Evolutionary conservation across 345 rosid genomes (phyloP), one percentile per base, ranked within the genome.

Genomic region (Eucalyptus polyanthemos): DNA sequence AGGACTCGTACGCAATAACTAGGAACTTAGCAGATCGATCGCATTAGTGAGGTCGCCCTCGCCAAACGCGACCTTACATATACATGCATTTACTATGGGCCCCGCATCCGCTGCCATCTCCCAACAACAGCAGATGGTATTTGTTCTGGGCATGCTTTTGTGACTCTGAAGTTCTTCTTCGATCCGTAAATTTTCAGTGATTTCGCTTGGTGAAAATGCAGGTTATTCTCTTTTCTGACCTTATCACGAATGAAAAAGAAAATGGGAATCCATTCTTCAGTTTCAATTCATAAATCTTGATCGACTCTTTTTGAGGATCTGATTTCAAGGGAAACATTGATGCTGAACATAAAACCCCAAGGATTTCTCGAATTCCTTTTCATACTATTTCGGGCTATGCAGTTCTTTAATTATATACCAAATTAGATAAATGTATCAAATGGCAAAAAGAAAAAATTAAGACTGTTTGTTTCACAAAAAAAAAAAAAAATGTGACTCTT

Each of bases 21-120:
- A 16, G 14, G 0, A 34, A 34, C 1, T 69, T 34, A 9, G 25
- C 37, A 34, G 24, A 34, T 9, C 40, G 80, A 69, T 69, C 44
- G 80, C 42, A 16, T 22, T 5, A 11, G 65, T 11, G 65, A 25
- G 65, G 65, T 58, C 0, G 65, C 65, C 0, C 76, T 0, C 40
- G 76, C 76, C 76, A 67, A 34, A 14, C 76, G 76, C 40, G 40
- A 67, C 76, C 21, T n/a, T 62, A 0, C 0, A 65, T 0, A 65
- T n/a, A 11, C 65, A 25, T 53, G 58, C 58, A 53, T 53, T 53
- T 53, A 53, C 58, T 53, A 19, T 2, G 65, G 69, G 69, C 31
- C 69, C 69, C 15, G 65, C 65, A 8, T 56, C 11, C 13, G 29
- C 29, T 25, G 13, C 65, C 29, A 58, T 58, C 65, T 24, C 14